Evolutionary conservation across 2,329 filamentous ascomycete species (phyloP).

Genomic region (Stachybotrys chlorohalonatus): DNA sequence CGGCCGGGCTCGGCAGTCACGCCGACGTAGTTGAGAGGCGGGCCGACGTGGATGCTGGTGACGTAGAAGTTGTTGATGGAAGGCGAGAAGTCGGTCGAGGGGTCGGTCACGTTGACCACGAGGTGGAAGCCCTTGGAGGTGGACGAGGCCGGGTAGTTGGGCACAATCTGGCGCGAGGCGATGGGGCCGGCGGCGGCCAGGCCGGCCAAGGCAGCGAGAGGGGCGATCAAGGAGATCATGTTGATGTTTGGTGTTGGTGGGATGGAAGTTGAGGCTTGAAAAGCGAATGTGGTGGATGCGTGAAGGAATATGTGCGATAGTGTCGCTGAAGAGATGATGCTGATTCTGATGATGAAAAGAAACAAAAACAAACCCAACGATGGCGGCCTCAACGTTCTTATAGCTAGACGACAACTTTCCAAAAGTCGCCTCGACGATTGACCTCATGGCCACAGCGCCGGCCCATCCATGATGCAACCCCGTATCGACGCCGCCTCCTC

Average conservation of each 20-base stretch:
- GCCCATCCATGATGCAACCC: neutral
- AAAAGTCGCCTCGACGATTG: neutral
- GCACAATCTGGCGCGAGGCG: neutral
- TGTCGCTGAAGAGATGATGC: too few relatives aligned
- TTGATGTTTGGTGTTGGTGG: neutral
- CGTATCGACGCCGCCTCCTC: neutral
- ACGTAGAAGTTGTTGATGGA: conserved; percentile 28
- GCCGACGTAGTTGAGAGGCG: conserved; percentile 27
- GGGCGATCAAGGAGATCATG: neutral
- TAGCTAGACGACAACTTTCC: neutral
- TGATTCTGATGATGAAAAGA: too few relatives aligned
- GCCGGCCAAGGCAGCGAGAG: neutral
- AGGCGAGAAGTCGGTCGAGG: conserved; percentile 21
- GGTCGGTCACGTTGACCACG: conserved; percentile 32
- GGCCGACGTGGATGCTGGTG: conserved; percentile 29
- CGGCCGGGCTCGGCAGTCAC: conserved; percentile 14
- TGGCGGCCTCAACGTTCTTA: neutral
- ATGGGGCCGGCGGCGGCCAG: conserved; percentile 11
- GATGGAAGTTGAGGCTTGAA: neutral
- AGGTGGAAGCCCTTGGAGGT: conserved; percentile 24
- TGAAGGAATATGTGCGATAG: too few relatives aligned
- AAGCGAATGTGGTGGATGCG: neutral
- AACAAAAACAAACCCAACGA: too few relatives aligned
- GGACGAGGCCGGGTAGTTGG: conserved; percentile 6
- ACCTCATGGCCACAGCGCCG: neutral